Evolutionary conservation across 116 monocot species (phyloP).

Genomic region (Trichopus zeylanicus): DNA sequence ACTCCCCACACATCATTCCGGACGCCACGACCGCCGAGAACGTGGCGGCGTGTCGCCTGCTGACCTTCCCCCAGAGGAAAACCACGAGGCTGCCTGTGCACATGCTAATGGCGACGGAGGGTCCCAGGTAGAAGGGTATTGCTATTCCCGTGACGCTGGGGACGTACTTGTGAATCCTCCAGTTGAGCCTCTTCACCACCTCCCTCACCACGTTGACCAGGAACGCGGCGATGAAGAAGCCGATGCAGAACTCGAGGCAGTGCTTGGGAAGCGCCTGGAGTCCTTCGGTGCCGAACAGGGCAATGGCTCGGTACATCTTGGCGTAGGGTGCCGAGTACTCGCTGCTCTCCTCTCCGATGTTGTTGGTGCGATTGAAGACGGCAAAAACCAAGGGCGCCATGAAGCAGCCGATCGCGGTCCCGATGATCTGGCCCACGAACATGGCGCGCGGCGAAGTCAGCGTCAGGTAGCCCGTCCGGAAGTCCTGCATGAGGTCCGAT

Average conservation of each 20-base stretch:
- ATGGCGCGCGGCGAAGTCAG: slow-evolving; percentile 28
- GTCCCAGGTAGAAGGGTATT: slow-evolving; percentile 37
- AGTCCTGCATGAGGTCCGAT: slow-evolving; percentile 30
- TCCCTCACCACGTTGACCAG: slow-evolving; percentile 19
- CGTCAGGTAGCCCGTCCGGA: slow-evolving; percentile 27
- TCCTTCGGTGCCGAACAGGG: slow-evolving; percentile 31
- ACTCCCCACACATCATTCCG: slow-evolving; percentile 39
- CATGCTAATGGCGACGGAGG: slow-evolving; percentile 35
- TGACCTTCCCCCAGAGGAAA: slow-evolving; percentile 22
- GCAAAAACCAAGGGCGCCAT: slow-evolving; percentile 25
- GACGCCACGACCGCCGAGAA: slow-evolving; percentile 36
- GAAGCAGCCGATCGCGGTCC: slow-evolving; percentile 28
- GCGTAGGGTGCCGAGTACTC: slow-evolving; percentile 33
- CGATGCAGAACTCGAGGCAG: slow-evolving; percentile 24
- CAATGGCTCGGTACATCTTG: slow-evolving; percentile 26
- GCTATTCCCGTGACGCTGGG: slow-evolving; percentile 40
- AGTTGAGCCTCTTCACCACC: neutral
- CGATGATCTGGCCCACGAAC: slow-evolving; percentile 31
- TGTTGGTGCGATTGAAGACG: slow-evolving; percentile 18
- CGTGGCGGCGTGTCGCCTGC: slow-evolving; percentile 17
- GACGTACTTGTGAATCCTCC: slow-evolving; percentile 11
- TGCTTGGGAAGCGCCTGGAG: slow-evolving; percentile 22
- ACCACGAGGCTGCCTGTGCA: slow-evolving; percentile 29
- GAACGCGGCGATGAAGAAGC: slow-evolving; percentile 21
- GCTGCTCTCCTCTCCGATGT: slow-evolving; percentile 10